phyloP scores from a whole-genome alignment of 1,139 yeast genomes.

The Groenewaldozyma auringiensis region DNA sequence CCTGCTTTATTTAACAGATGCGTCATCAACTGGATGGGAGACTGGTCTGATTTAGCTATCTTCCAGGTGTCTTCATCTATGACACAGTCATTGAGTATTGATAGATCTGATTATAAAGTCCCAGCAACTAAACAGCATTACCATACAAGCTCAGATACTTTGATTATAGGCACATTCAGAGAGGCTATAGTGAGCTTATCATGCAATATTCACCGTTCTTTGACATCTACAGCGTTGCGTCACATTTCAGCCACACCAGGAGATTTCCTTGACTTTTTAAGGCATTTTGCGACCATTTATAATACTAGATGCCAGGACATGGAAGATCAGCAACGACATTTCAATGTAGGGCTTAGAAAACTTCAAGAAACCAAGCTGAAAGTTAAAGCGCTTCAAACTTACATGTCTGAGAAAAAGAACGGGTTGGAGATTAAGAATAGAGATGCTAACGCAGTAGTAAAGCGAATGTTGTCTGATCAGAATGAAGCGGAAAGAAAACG shows the following conservation, averaged over 20 bases:
- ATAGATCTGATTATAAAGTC: constrained; percentile 35
- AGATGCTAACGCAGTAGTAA: constrained; percentile 66
- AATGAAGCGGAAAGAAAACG: constrained; percentile 88
- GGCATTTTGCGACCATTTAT: constrained; percentile 42
- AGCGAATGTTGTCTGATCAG: constrained; percentile 76
- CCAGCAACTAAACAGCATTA: constrained; percentile 15
- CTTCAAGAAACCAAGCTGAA: constrained; percentile 69
- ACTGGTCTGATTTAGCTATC: constrained; percentile 55
- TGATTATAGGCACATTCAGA: constrained; percentile 28
- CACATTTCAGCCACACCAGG: constrained; percentile 42
- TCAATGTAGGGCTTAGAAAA: constrained; percentile 65
- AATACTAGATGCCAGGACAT: constrained; percentile 40
- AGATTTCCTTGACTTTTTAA: constrained; percentile 47
- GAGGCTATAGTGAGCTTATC: constrained; percentile 44
- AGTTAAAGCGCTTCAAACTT: constrained; percentile 52
- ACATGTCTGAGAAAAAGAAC: constrained; percentile 47
- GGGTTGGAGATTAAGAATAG: constrained; percentile 48
- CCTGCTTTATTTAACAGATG: constrained; percentile 92
- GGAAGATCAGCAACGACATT: constrained; percentile 66
- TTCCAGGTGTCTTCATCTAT: constrained; percentile 43
- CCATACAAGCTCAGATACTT: neutral
- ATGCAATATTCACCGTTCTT: constrained; percentile 39
- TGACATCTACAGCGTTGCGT: constrained; percentile 7
- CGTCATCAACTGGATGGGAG: constrained; percentile 84
- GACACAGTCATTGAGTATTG: constrained; percentile 46